Base-by-base conservation (phyloP, 257 asterid species). In the Echium plantagineum region DNA sequence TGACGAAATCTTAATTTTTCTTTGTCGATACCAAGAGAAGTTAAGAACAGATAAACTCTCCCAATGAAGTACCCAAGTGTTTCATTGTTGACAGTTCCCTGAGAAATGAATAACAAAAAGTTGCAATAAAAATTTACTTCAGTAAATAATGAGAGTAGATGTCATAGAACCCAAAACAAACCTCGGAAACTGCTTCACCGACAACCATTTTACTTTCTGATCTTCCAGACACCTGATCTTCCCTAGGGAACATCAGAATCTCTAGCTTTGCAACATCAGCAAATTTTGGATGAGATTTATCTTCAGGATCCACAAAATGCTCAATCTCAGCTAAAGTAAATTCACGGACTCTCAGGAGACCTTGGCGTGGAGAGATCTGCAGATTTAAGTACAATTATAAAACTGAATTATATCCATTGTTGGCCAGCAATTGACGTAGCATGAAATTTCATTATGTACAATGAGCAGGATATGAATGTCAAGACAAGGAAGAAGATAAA, bases 301-400 rank as follows among this genome's bases (percentile, higher is more conserved):
- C 81, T 5, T 81, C 80, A 55, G 91, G 96, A 69, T 87, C 94
- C 61, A 87, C 94, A 63, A 87, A 87, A 68, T 85, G 96, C 61
- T 87, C 96, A 56, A 87, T 85, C 71, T 87, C 94, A 48, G 94
- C 94, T 31, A 87, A 62, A 5, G 94, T 87, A 69, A 85, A 87
- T 59, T 87, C 96, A 58, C 89, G 96, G 20, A 85, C 91, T 73
- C 94, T 77, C 32, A 85, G 48, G 62, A 85, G 94, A 70, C 96
- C 96, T 85, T 87, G 94, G 0, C 95, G 72, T n/a, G 96, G 94
- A 56, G 94, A 85, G 26, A 87, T 87, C 94, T 87, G 81, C 63
- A 82, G 57, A 2, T 6, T 54, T 63, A 55, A 54, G 42, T 15
- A 47, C 30, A 21, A 19, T 17, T 9, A 28, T 21, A 13, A 48